Evolutionary conservation across 208 protist species (phyloP).

Genomic region (Leishmania lainsoni): DNA sequence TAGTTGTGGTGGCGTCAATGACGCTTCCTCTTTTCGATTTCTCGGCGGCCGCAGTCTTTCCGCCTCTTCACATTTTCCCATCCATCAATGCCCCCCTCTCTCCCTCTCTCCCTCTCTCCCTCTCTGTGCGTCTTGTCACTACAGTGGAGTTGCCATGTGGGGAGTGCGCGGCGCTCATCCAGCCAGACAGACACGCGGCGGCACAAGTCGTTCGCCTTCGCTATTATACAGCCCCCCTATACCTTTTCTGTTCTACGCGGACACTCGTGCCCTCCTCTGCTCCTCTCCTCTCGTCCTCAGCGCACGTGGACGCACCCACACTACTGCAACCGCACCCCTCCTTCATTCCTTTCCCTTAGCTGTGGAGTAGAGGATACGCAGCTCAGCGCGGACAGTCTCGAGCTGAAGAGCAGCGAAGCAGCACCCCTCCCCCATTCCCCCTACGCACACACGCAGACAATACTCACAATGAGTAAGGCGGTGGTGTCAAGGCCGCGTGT

Average conservation of each 20-base stretch:
- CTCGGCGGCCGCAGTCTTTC: not conserved
- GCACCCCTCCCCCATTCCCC: not conserved
- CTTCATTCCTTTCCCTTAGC: not conserved
- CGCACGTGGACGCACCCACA: too few relatives aligned
- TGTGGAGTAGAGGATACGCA: not conserved
- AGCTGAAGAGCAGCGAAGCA: not conserved
- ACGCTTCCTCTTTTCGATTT: not conserved
- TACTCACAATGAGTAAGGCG: constrained; percentile 61
- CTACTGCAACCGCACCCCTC: too few relatives aligned
- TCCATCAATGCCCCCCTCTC: not conserved
- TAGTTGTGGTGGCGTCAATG: not conserved
- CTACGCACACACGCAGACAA: not conserved
- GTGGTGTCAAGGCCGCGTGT: constrained; percentile 84
- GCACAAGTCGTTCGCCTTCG: not conserved
- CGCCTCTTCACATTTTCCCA: not conserved
- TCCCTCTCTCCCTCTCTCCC: not conserved
- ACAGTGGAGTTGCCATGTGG: not conserved
- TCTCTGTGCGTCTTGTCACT: not conserved
- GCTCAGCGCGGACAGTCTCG: not conserved
- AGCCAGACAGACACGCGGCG: not conserved
- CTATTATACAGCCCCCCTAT: not conserved
- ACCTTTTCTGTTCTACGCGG: not conserved
- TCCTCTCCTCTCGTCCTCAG: not conserved
- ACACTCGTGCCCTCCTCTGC: not conserved
- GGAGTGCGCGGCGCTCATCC: not conserved